Evolutionary conservation across 2,329 filamentous ascomycete species (phyloP).

Genomic region (Mollisia scopiformis): DNA sequence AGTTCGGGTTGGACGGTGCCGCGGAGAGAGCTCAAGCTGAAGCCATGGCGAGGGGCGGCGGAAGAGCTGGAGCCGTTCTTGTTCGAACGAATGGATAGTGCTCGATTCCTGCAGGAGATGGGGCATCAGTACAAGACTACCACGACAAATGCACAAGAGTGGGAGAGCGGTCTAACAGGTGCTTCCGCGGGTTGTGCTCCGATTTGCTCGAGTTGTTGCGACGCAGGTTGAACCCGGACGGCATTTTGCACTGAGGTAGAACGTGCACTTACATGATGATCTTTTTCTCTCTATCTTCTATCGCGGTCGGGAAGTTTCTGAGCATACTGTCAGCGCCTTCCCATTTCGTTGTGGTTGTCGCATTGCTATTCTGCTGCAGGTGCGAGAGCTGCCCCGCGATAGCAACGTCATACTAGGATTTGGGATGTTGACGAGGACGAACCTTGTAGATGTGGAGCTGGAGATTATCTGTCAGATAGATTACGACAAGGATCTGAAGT

Average conservation of each 20-base stretch:
- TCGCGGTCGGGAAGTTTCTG: conserved; percentile 7
- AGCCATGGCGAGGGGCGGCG: conserved; percentile 63
- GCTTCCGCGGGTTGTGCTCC: conserved; percentile 16
- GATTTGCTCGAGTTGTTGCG: conserved; percentile 24
- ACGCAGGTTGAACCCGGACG: conserved; percentile 13
- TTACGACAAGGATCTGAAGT: conserved; percentile 16
- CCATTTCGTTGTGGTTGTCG: conserved; percentile 6
- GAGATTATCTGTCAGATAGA: neutral
- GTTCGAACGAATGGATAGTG: conserved; percentile 71
- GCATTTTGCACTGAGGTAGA: conserved; percentile 13
- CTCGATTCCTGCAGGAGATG: conserved; percentile 62
- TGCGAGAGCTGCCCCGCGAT: neutral
- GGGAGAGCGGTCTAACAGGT: conserved; percentile 15
- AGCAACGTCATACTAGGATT: conserved; percentile 15
- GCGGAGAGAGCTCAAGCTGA: conserved; percentile 85
- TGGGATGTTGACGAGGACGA: conserved; percentile 2
- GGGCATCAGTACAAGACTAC: neutral
- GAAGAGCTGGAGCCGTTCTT: conserved; percentile 38
- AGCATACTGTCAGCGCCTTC: conserved; percentile 26
- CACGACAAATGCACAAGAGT: neutral
- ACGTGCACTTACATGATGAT: conserved; percentile 26
- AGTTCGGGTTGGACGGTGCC: conserved; percentile 85
- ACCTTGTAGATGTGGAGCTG: conserved; percentile 5
- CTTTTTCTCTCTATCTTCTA: neutral
- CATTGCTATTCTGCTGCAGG: neutral